Evolutionary conservation across 2,329 filamentous ascomycete species (phyloP).

Genomic region (Pochonia chlamydosporia): DNA sequence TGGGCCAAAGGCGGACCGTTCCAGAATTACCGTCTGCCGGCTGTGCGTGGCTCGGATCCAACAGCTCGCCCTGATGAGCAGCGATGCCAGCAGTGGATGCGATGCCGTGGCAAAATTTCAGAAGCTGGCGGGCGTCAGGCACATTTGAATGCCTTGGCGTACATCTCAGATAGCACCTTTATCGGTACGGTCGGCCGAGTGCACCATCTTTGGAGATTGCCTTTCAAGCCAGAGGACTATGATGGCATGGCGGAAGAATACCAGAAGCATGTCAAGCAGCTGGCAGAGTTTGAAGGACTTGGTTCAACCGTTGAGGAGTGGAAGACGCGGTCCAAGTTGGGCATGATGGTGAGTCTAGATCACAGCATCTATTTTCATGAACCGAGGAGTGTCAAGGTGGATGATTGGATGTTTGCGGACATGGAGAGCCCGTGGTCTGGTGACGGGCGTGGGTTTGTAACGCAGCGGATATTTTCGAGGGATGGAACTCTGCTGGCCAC

Average conservation of each 20-base stretch:
- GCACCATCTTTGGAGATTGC: slow-evolving; percentile 74
- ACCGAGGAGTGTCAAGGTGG: slow-evolving; percentile 49
- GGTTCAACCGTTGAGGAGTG: slow-evolving; percentile 38
- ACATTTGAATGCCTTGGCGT: slow-evolving; percentile 82
- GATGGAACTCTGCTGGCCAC: slow-evolving; percentile 71
- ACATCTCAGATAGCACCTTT: slow-evolving; percentile 90
- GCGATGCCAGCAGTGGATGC: slow-evolving; percentile 67
- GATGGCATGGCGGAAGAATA: slow-evolving; percentile 39
- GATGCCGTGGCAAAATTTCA: slow-evolving; percentile 68
- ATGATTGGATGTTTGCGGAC: slow-evolving; percentile 76
- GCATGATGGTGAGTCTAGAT: slow-evolving; percentile 83
- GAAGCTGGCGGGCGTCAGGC: slow-evolving; percentile 68
- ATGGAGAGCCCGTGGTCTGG: slow-evolving; percentile 78
- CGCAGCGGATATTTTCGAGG: slow-evolving; percentile 64
- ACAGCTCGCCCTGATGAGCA: slow-evolving; percentile 56
- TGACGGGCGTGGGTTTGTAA: slow-evolving; percentile 70
- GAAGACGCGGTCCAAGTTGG: slow-evolving; percentile 51
- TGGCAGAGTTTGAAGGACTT: slow-evolving; percentile 30
- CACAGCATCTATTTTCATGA: slow-evolving; percentile 68
- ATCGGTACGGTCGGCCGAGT: slow-evolving; percentile 81
- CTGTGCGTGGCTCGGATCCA: slow-evolving; percentile 30
- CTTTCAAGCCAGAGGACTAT: slow-evolving; percentile 47
- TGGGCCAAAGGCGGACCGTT: slow-evolving; percentile 47
- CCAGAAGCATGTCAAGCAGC: slow-evolving; percentile 29
- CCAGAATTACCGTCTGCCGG: slow-evolving; percentile 37